Conservation (phyloP, 306 rosid species). For the Vigna mungo region DNA sequence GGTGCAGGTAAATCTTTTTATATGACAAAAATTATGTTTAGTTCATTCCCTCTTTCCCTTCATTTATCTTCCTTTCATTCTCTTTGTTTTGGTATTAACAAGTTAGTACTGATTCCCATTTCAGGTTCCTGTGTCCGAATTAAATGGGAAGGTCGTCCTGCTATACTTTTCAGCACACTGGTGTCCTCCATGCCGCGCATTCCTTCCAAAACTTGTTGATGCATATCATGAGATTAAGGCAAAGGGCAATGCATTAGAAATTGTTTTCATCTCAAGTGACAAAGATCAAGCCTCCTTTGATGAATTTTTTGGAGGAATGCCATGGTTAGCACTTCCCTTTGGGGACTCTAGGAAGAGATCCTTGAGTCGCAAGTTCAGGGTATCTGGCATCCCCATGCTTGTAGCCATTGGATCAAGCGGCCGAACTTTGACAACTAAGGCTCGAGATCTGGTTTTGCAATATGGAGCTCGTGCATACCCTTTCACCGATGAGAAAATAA, state of each 20-base stretch:
- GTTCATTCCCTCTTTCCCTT: neutral
- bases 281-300: slow-evolving; percentile 67
- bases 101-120: neutral
- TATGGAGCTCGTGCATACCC: slow-evolving; percentile 82
- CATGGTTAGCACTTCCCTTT: slow-evolving; percentile 86
- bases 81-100: slow-evolving; percentile 7
- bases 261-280: slow-evolving; percentile 79
- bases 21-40: neutral
- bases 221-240: slow-evolving; percentile 71
- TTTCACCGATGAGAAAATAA: slow-evolving; percentile 62
- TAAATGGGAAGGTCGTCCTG: slow-evolving; percentile 72
- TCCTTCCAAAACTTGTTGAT: slow-evolving; percentile 71
- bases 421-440: slow-evolving; percentile 67
- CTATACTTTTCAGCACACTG: slow-evolving; percentile 91
- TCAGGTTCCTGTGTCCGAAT: slow-evolving; percentile 72
- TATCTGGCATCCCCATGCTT: slow-evolving; percentile 67
- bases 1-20: slow-evolving; percentile 55
- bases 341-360: slow-evolving; percentile 72
- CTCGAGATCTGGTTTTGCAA: slow-evolving; percentile 46
- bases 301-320: slow-evolving; percentile 72
- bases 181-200: slow-evolving; percentile 84
- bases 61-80: neutral
- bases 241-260: slow-evolving; percentile 64
- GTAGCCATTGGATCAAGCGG: slow-evolving; percentile 75
- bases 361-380: slow-evolving; percentile 63